Evolutionary conservation across 1,284 basidiomycete species (phyloP).

Genomic region (Tranzscheliella williamsii): DNA sequence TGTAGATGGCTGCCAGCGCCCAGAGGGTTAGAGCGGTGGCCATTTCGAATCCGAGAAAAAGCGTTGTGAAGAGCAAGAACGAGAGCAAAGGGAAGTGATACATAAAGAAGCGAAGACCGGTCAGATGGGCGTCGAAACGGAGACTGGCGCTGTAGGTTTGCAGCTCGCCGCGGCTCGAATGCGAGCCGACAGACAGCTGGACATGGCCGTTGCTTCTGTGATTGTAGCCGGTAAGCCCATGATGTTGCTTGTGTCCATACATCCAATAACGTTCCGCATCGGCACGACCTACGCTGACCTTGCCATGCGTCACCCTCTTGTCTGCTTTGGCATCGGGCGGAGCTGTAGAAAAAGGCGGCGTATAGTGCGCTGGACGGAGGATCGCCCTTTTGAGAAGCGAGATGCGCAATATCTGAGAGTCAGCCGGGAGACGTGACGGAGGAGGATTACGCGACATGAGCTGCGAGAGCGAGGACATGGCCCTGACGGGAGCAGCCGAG

Average conservation of each 20-base stretch:
- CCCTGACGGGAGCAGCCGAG: conserved; percentile 33
- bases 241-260: conserved; percentile 28
- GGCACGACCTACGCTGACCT: conserved; percentile 40
- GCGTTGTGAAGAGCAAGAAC: conserved; percentile 48
- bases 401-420: conserved; percentile 45
- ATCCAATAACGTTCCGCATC: conserved; percentile 49
- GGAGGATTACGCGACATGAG: conserved; percentile 39
- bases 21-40: conserved; percentile 50
- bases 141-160: conserved; percentile 49
- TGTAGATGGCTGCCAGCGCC: conserved; percentile 48
- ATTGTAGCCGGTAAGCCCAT: conserved; percentile 11
- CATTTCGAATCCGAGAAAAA: conserved; percentile 56
- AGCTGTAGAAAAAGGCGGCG: conserved; percentile 14
- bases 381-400: conserved; percentile 40
- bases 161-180: conserved; percentile 47
- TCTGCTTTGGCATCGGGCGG: conserved; percentile 16
- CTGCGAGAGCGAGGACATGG: conserved; percentile 21
- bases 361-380: conserved; percentile 27
- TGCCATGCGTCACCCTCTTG: conserved; percentile 31
- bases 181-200: conserved; percentile 23
- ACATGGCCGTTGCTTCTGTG: conserved; percentile 4
- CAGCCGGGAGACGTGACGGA: conserved; percentile 2
- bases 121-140: conserved; percentile 55
- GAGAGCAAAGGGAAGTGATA: conserved; percentile 53
- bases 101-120: conserved; percentile 55